Percentiles rank a stretch among this genome's conserved stretches.
Conservation (phyloP, 164 flowering plant genomes). For the Tetrastigma voinierianum region DNA sequence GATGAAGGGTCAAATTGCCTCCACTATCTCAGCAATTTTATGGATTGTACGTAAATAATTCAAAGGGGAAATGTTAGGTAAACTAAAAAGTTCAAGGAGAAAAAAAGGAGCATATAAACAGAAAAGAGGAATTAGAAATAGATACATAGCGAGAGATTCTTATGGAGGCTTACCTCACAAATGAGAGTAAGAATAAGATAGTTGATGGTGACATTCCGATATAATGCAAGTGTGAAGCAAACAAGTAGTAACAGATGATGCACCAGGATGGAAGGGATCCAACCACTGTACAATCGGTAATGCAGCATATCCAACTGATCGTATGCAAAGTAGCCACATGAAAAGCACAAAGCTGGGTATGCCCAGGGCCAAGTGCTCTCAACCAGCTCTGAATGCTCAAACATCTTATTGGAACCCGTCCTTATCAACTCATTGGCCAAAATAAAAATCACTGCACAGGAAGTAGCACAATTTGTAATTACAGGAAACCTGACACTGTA, state of each 20-base stretch:
- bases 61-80: too few relatives aligned
- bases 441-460: conserved; percentile 65
- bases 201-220: conserved; percentile 89
- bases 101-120: not conserved
- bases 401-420: conserved; percentile 45
- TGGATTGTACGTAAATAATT: too few relatives aligned
- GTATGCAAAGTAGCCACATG: conserved; percentile 95
- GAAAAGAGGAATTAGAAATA: not conserved
- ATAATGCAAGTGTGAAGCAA: conserved; percentile 88
- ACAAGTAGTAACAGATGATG: conserved; percentile 84
- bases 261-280: conserved; percentile 78
- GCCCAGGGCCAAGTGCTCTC: conserved; percentile 76
- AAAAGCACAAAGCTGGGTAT: conserved; percentile 77
- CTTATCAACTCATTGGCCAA: conserved; percentile 52
- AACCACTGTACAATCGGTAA: conserved; percentile 73
- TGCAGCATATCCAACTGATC: conserved; percentile 94
- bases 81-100: too few relatives aligned
- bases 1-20: too few relatives aligned
- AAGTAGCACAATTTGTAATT: not conserved
- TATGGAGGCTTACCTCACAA: conserved; percentile 66
- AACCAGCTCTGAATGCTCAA: conserved; percentile 81
- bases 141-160: too few relatives aligned
- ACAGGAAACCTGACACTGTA: not conserved
- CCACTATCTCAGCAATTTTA: too few relatives aligned
- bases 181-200: conserved; percentile 90